A percentile compares a stretch with the other conserved stretches of the same genome.
These are phyloP conservation scores for Ambrosia artemisiifolia DNA, from an alignment of 129 eudicot species.

Conservation along the genomic window DNA sequence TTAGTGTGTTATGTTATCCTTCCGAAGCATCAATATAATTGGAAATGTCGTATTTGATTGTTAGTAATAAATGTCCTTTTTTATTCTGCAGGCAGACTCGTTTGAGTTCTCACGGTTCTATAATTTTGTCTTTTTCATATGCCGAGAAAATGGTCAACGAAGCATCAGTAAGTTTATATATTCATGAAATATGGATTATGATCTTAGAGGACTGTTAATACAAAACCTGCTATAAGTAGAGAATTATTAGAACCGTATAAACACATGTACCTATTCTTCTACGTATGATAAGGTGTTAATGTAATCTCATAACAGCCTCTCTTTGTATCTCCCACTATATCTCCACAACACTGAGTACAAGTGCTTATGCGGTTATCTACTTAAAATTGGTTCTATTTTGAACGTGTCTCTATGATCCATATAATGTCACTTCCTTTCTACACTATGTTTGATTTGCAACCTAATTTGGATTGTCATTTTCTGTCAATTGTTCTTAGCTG, in stretches of 20 bases:
- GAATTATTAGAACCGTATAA: too few relatives aligned
- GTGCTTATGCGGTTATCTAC: too few relatives aligned
- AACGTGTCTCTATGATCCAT: background rate
- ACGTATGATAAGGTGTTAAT: too few relatives aligned
- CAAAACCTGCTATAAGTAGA: too few relatives aligned
- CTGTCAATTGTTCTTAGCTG: slow-evolving; percentile 47
- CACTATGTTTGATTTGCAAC: background rate
- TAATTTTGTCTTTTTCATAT: slow-evolving; percentile 87
- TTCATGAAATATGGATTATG: background rate
- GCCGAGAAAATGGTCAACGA: slow-evolving; percentile 92
- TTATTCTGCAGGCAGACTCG: slow-evolving; percentile 58
- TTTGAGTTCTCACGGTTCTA: slow-evolving; percentile 83
- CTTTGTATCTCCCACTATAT: too few relatives aligned
- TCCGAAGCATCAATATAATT: background rate
- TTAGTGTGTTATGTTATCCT: background rate
- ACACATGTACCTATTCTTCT: too few relatives aligned
- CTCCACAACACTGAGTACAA: too few relatives aligned
- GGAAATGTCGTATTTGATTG: background rate
- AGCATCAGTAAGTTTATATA: slow-evolving; percentile 68
- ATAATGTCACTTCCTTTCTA: background rate
- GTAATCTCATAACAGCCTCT: too few relatives aligned
- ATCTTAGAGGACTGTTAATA: background rate
- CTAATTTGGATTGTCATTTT: slow-evolving; percentile 2
- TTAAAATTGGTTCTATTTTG: too few relatives aligned
- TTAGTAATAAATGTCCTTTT: background rate